Evolutionary conservation across 106 monocot species (phyloP).

Genomic region (Platanthera zijinensis): DNA sequence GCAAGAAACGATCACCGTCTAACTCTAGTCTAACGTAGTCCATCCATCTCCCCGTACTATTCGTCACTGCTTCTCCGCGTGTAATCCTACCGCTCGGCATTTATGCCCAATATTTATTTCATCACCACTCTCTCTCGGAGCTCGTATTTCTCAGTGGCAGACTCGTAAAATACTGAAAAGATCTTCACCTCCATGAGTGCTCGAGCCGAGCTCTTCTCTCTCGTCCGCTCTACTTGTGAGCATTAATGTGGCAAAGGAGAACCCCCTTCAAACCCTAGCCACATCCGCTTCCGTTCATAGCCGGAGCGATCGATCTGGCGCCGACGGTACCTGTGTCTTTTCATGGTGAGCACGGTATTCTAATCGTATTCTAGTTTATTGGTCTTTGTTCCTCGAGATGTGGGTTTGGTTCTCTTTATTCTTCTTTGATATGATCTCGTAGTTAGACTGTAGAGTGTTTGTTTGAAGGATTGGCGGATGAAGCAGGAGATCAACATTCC

Average conservation of each 20-base stretch:
- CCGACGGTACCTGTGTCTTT: background rate
- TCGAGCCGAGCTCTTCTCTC: background rate
- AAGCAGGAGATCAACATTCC: background rate
- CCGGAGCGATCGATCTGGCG: background rate
- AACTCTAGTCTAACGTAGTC: no score
- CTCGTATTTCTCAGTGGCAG: conserved; percentile 28
- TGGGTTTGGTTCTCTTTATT: background rate
- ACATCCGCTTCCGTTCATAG: background rate
- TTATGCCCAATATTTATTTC: conserved; percentile 9
- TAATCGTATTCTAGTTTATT: background rate
- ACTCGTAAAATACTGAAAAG: conserved; percentile 24
- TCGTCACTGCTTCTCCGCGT: background rate
- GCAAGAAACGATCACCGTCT: no score
- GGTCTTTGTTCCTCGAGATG: background rate
- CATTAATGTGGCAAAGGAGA: background rate
- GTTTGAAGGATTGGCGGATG: background rate
- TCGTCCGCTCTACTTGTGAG: background rate
- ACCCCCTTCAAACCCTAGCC: conserved; percentile 5
- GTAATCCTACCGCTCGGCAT: conserved; percentile 11
- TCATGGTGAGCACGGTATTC: background rate
- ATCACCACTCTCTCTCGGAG: conserved; percentile 4
- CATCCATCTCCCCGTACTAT: no score
- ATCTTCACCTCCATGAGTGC: conserved; percentile 15
- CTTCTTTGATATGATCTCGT: background rate
- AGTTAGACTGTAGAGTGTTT: background rate